Conservation (phyloP, 805 yeast genomes). For the Saccharomycopsis oosterbeekiorum region DNA sequence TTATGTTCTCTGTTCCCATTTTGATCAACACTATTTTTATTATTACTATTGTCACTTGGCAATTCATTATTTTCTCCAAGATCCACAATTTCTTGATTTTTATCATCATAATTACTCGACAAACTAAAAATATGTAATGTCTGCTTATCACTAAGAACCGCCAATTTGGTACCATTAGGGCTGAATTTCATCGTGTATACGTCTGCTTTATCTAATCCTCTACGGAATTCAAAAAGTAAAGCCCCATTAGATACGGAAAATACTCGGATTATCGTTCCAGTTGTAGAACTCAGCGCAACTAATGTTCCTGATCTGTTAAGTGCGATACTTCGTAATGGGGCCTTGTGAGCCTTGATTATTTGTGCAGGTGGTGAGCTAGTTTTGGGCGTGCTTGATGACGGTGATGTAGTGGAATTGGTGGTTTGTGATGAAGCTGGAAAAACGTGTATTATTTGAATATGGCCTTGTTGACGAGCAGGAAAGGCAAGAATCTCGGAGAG, state of each 20-base stretch:
- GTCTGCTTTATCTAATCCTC: conserved; percentile 81
- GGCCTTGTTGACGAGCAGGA: conserved; percentile 58
- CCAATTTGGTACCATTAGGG: conserved; percentile 63
- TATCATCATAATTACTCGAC: neutral
- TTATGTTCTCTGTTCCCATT: conserved; percentile 12
- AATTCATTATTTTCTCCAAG: neutral
- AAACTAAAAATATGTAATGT: conserved; percentile 76
- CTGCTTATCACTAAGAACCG: conserved; percentile 80
- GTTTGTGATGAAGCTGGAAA: conserved; percentile 51
- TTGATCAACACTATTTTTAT: neutral
- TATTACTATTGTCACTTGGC: neutral
- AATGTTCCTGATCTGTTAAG: conserved; percentile 53
- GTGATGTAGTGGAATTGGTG: conserved; percentile 42
- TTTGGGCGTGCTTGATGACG: neutral
- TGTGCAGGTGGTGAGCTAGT: neutral
- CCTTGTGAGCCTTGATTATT: conserved; percentile 69
- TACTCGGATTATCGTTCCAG: conserved; percentile 72
- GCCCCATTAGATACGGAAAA: conserved; percentile 62
- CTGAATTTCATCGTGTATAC: conserved; percentile 80
- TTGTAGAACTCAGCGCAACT: conserved; percentile 72
- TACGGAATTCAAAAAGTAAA: conserved; percentile 70
- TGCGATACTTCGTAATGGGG: conserved; percentile 52
- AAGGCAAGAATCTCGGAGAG: conserved; percentile 47
- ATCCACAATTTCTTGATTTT: neutral
- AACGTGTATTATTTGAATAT: conserved; percentile 69